phyloP scores from a whole-genome alignment of 1,139 yeast species.

The Meyerozyma sp. region DNA sequence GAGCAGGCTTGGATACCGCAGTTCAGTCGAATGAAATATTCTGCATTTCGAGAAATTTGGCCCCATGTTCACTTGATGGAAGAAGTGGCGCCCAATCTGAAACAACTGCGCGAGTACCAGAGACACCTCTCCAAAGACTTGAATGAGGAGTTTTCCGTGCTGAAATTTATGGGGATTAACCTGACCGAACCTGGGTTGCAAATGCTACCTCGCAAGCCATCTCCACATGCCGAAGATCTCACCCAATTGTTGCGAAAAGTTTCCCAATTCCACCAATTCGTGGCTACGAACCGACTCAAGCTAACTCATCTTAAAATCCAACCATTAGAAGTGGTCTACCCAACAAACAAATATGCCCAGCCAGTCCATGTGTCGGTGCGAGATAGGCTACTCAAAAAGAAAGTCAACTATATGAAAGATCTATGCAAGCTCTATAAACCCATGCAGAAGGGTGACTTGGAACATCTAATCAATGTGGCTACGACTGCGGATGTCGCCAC shows the following conservation, averaged over 20 bases:
- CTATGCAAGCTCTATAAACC: conserved; percentile 19
- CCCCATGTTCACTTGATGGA: conserved; percentile 34
- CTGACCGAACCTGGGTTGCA: background rate
- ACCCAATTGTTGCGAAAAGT: background rate
- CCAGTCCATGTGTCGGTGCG: conserved; percentile 26
- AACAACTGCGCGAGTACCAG: conserved; percentile 8
- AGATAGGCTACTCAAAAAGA: conserved; percentile 21
- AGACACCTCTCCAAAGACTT: conserved; percentile 8
- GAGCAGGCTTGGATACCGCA: conserved; percentile 17
- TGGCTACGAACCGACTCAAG: conserved; percentile 12
- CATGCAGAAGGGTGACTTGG: conserved; percentile 14
- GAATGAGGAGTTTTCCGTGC: conserved; percentile 8
- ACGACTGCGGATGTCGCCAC: conserved; percentile 5
- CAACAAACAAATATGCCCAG: conserved; percentile 26
- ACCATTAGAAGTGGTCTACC: conserved; percentile 29
- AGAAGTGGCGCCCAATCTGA: conserved; percentile 19
- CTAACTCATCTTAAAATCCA: conserved; percentile 21
- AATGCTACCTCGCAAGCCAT: background rate
- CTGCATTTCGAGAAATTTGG: conserved; percentile 22
- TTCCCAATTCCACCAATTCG: conserved; percentile 17
- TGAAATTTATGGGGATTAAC: conserved; percentile 8
- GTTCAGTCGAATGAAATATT: conserved; percentile 18
- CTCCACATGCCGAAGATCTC: background rate
- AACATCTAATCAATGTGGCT: conserved; percentile 14
- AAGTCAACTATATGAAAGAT: conserved; percentile 19